Base-by-base conservation (phyloP, 495 filamentous ascomycete genomes). In the Penicillium verhagenii region DNA sequence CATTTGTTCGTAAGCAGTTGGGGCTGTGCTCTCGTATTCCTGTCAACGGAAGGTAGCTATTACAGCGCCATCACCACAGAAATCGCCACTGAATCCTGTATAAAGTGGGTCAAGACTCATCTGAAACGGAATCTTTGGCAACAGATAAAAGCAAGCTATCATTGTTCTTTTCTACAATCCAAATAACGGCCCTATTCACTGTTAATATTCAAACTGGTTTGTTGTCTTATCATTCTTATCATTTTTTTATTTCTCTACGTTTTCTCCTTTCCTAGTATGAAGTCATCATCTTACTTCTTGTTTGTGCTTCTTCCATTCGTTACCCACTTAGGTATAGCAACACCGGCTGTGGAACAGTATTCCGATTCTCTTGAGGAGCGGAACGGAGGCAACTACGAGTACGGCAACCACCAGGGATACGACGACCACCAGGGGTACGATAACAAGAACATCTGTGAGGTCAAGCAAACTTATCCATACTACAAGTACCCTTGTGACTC, bases 401-500 rank as follows among this genome's bases (percentile, higher is more conserved):
- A 33, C 6, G 43, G 24, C 0, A 13, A 52, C 11, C 29, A 38
- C 6, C 4, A 33, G 2, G 29, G 10, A n/a, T n/a, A n/a, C 25
- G 6, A 49, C 35, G 20, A 48, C 2, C 0, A 51, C 14, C 35
- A 42, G 2, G 39, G 24, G 4, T 26, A 20, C n/a, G 23, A 33
- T 31, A 2, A 53, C 28, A 47, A 48, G 29, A 55, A 55, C 35
- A 4, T 25, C 8, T 55, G 53, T 24, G 53, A 55, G 25, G 53
- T 55, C 20, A 49, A 55, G 31, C 33, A 11, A 21, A 16, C 53
- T 21, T 55, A 55, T 19, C 45, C 53, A 20, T 55, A 55, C 53
- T 55, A 55, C 31, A 55, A 55, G 26, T 55, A 55, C 18, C 53
- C 53, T 16, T 55, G 53, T 35, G 20, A 9, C 3, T 55, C 53